Base-by-base conservation (phyloP, 2,329 filamentous ascomycete genomes). In the Penicillium sp. region DNA sequence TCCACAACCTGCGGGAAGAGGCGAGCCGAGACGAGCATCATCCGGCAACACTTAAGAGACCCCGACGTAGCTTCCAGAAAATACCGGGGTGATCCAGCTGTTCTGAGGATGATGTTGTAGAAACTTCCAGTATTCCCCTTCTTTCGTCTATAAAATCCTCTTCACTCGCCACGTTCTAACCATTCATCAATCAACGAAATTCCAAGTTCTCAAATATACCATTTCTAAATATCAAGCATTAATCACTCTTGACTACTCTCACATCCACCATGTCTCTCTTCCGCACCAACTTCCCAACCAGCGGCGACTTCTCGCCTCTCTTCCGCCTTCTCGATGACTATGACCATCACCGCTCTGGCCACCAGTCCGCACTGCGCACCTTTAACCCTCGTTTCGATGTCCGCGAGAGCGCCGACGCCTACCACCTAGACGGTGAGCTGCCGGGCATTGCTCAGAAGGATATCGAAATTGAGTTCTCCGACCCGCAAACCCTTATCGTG, bases 361-460 rank as follows among this genome's bases (percentile, higher is more conserved):
- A 54, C 43, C 16, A 18, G 36, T 14, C 50, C 36, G 36, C 46
- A 27, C 57, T 57, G 48, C 70, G 54, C 51, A 57, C 64, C 9
- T 76, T 77, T 62, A 65, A 68, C 11, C 77, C 76, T 41, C 66
- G 67, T 47, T 79, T 79, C 54, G 76, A 80, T 56, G 68, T 79
- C 42, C 71, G 71, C 51, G 77, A 79, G 61, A 69, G 64, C 28
- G 64, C 70, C 2, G 68, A 75, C 1, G 62, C 70, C 36, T 80
- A 79, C 62, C 58, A 73, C 52, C 69, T 80, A 8, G 74, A 79
- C 45, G 76, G 76, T 16, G 77, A 80, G 47, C 63, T 79, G 1
- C 76, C 77, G 2, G 77, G 77, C 10, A 65, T 79, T 49, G 65
- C 68, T 20, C 73, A 77, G 60, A 71, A 76, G 53, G 68, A 77